These are phyloP conservation scores for Seiridium cupressi DNA, from an alignment of 2,329 filamentous ascomycete genomes.

Conservation along the genomic window DNA sequence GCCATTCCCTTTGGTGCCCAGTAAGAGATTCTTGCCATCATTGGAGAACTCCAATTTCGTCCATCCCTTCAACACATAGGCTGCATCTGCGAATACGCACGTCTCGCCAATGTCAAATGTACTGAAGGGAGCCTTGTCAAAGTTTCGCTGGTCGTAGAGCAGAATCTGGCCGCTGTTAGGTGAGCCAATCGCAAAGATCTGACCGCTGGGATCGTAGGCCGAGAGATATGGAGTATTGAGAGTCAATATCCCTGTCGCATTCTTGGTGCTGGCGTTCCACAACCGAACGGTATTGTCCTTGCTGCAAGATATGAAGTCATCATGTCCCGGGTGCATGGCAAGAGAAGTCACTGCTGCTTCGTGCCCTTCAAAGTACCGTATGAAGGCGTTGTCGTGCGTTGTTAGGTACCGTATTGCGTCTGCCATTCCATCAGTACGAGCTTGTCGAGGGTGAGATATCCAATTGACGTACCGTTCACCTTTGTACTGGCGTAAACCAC, in stretches of 20 bases:
- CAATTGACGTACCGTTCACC: slow-evolving; percentile 65
- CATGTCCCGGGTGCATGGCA: slow-evolving; percentile 78
- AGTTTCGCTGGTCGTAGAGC: slow-evolving; percentile 92
- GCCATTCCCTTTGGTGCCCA: slow-evolving; percentile 79
- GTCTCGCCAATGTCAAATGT: slow-evolving; percentile 75
- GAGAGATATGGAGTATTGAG: slow-evolving; percentile 79
- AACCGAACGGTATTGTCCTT: slow-evolving; percentile 88
- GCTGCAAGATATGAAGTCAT: slow-evolving; percentile 89
- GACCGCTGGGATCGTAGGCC: slow-evolving; percentile 88
- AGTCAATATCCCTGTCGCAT: slow-evolving; percentile 76
- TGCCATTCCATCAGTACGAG: slow-evolving; percentile 24
- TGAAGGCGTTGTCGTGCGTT: slow-evolving; percentile 93
- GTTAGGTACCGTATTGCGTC: slow-evolving; percentile 84
- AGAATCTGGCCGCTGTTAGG: slow-evolving; percentile 76
- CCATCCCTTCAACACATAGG: slow-evolving; percentile 70
- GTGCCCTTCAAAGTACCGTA: slow-evolving; percentile 94
- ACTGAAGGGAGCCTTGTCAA: slow-evolving; percentile 85
- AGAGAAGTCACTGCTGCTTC: slow-evolving; percentile 80
- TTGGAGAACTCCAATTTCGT: slow-evolving; percentile 94
- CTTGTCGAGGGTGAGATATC: neutral
- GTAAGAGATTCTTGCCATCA: slow-evolving; percentile 81
- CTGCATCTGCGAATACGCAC: slow-evolving; percentile 45
- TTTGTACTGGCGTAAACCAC: slow-evolving; percentile 97
- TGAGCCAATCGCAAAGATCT: slow-evolving; percentile 86
- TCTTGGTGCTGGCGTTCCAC: slow-evolving; percentile 82